Conservation (phyloP, 2,329 filamentous ascomycete genomes). For the Fusarium goolgardi region DNA sequence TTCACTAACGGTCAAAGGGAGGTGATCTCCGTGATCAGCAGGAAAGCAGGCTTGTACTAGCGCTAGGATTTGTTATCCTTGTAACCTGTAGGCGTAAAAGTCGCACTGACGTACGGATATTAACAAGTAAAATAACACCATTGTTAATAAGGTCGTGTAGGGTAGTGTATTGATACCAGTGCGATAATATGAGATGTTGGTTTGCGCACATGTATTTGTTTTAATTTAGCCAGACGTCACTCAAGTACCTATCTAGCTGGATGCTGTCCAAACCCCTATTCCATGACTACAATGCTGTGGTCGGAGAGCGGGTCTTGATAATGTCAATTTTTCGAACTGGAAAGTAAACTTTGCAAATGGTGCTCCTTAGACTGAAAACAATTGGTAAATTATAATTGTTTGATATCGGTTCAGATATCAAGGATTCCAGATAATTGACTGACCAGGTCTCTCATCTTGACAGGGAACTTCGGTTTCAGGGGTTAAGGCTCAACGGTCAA, state of each 20-base stretch:
- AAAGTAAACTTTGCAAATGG: neutral
- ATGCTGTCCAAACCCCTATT: neutral
- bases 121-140: neutral
- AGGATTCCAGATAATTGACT: neutral
- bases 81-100: conserved; percentile 6
- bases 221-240: neutral
- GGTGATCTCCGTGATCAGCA: too few species aligned
- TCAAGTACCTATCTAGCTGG: neutral
- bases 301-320: neutral
- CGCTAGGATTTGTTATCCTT: too few species aligned
- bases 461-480: conserved; percentile 32
- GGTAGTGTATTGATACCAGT: neutral
- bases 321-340: neutral
- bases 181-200: neutral
- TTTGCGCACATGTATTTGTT: neutral
- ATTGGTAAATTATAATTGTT: neutral
- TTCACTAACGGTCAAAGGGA: too few species aligned
- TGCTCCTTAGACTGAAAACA: too few species aligned
- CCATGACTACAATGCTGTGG: too few species aligned
- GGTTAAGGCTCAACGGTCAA: conserved; percentile 42
- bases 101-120: neutral
- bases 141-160: neutral
- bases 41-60: too few species aligned
- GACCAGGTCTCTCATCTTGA: conserved; percentile 12
- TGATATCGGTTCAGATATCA: neutral